Conservation (phyloP, 2,329 filamentous ascomycete genomes). For the Colletotrichum chlorophyti region DNA sequence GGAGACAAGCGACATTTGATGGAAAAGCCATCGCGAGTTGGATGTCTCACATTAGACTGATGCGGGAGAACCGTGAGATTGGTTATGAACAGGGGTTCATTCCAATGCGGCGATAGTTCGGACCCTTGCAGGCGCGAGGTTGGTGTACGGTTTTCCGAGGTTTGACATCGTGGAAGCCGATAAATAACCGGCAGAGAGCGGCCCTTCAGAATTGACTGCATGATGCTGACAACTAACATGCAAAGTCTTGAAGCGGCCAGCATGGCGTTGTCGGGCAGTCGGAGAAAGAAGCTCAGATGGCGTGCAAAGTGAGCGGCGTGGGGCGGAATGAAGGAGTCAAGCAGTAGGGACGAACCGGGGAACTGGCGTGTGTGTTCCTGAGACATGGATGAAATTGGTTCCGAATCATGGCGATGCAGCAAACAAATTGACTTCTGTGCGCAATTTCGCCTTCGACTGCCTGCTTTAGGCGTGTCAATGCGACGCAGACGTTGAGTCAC, state of each 20-base stretch:
- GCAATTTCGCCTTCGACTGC: neutral
- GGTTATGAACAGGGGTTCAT: constrained; percentile 7
- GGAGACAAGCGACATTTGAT: neutral
- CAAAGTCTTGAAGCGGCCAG: no score
- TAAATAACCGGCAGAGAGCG: neutral
- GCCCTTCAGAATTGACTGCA: neutral
- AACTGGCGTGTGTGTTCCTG: constrained; percentile 4
- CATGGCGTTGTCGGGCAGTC: neutral
- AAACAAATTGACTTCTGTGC: neutral
- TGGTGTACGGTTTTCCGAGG: neutral
- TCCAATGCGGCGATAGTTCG: neutral
- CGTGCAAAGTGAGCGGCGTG: neutral
- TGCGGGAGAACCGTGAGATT: constrained; percentile 17
- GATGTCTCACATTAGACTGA: constrained; percentile 2
- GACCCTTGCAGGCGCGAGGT: neutral
- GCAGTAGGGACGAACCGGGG: constrained; percentile 17
- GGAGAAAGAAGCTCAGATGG: neutral
- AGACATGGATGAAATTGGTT: constrained; percentile 6
- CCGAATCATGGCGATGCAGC: constrained; percentile 7
- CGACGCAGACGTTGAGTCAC: constrained; percentile 12
- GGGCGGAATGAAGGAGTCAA: neutral
- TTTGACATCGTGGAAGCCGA: neutral
- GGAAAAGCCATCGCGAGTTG: neutral
- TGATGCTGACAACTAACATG: no score
- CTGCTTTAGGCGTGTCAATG: constrained; percentile 2